A percentile compares a stretch with the other conserved stretches of the same genome.
Conservation (phyloP, 2,329 filamentous ascomycete species). For the Penicillium sp. region DNA sequence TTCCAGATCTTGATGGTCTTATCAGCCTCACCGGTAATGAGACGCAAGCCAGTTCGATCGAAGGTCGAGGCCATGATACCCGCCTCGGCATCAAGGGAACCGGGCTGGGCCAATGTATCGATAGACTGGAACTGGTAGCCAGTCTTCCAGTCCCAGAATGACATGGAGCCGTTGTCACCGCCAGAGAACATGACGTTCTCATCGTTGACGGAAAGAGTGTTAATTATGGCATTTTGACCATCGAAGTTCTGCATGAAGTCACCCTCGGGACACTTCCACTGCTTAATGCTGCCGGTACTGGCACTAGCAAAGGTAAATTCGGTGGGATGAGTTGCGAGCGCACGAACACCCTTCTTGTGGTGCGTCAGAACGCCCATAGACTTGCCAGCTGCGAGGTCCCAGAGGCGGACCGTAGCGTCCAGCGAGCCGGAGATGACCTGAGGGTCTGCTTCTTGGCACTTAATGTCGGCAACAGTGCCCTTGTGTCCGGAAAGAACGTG, state of each 20-base stretch:
- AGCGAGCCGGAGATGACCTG: conserved; percentile 94
- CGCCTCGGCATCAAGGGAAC: conserved; percentile 88
- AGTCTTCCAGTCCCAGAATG: conserved; percentile 99
- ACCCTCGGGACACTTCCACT: conserved; percentile 98
- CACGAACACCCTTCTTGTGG: conserved; percentile 95
- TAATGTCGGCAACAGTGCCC: conserved; percentile 82
- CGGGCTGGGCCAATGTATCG: conserved; percentile 91
- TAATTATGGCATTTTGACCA: conserved; percentile 95
- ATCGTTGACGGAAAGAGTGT: conserved; percentile 88
- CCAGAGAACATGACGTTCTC: conserved; percentile 95
- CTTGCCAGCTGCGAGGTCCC: conserved; percentile 96
- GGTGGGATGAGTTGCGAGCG: conserved; percentile 79
- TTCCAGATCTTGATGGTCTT: conserved; percentile 99
- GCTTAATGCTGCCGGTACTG: conserved; percentile 92
- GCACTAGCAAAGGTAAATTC: conserved; percentile 97
- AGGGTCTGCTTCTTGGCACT: conserved; percentile 94
- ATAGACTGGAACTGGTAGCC: conserved; percentile 88
- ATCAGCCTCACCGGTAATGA: conserved; percentile 94
- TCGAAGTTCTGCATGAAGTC: conserved; percentile 99
- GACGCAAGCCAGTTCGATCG: conserved; percentile 80
- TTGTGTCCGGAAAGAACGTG: conserved; percentile 92
- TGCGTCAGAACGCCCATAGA: conserved; percentile 95
- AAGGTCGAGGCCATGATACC: conserved; percentile 95
- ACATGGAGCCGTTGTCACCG: conserved; percentile 93
- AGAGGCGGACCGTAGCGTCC: conserved; percentile 86